Conservation (phyloP, 1,139 yeast species). For the Yamadazyma buinensis region DNA sequence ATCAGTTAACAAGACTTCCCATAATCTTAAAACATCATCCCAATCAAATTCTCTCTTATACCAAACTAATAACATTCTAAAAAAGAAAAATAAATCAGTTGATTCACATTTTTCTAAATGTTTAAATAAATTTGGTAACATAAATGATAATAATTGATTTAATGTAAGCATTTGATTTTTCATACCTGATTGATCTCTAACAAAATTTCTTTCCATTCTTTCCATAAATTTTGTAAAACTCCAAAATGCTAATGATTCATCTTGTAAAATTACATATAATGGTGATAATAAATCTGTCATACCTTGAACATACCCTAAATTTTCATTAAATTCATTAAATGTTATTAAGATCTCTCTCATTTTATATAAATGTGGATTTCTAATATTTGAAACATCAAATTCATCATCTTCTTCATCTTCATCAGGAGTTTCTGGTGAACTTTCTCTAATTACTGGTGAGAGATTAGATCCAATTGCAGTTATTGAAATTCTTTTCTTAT, state of each 20-base stretch:
- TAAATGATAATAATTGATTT: slow-evolving; percentile 79
- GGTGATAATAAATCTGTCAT: slow-evolving; percentile 95
- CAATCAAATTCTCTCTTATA: slow-evolving; percentile 88
- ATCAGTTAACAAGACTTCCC: slow-evolving; percentile 95
- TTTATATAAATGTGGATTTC: slow-evolving; percentile 63
- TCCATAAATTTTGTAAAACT: slow-evolving; percentile 87
- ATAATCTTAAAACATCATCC: slow-evolving; percentile 70
- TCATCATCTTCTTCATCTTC: slow-evolving; percentile 53
- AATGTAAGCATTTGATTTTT: slow-evolving; percentile 79
- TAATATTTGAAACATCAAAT: slow-evolving; percentile 47
- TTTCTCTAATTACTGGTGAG: slow-evolving; percentile 22
- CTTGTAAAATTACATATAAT: slow-evolving; percentile 69
- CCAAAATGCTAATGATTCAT: slow-evolving; percentile 84
- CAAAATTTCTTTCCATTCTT: slow-evolving; percentile 90
- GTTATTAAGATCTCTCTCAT: slow-evolving; percentile 80
- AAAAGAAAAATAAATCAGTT: slow-evolving; percentile 85
- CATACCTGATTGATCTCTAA: slow-evolving; percentile 92
- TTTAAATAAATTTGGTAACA: slow-evolving; percentile 78
- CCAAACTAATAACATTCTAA: slow-evolving; percentile 94
- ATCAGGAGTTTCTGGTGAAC: slow-evolving; percentile 42
- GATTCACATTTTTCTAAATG: slow-evolving; percentile 88
- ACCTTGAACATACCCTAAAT: slow-evolving; percentile 95
- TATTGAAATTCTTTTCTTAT: slow-evolving; percentile 12
- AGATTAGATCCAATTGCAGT: slow-evolving; percentile 18
- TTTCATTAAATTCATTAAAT: slow-evolving; percentile 76